Percentiles rank a stretch among this genome's conserved stretches.
Conservation (phyloP, 2,329 filamentous ascomycete species). For the Stachybotrys chlorohalonatus region DNA sequence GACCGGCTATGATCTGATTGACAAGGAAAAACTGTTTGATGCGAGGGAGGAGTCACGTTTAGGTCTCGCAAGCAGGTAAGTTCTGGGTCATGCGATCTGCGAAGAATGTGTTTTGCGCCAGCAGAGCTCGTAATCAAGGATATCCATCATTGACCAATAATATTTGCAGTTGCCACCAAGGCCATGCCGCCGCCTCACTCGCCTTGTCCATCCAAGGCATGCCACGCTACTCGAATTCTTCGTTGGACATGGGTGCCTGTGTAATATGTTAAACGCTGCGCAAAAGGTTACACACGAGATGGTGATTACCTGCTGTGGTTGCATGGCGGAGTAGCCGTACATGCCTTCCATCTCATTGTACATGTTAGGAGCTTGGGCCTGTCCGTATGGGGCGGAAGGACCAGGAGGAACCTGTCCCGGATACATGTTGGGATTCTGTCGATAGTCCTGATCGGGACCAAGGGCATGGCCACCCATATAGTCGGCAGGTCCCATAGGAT, state of each 20-base stretch:
- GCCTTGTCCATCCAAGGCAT: too few relatives aligned
- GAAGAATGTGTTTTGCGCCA: too few relatives aligned
- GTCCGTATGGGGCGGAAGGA: slow-evolving; percentile 63
- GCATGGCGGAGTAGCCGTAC: slow-evolving; percentile 75
- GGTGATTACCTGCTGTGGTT: slow-evolving; percentile 66
- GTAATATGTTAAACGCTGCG: slow-evolving; percentile 6
- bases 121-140: too few relatives aligned
- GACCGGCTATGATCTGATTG: too few relatives aligned
- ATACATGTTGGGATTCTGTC: slow-evolving; percentile 73
- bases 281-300: background rate
- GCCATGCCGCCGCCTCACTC: too few relatives aligned
- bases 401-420: slow-evolving; percentile 68
- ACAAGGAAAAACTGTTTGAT: too few relatives aligned
- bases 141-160: too few relatives aligned
- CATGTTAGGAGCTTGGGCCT: slow-evolving; percentile 64
- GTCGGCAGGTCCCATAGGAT: slow-evolving; percentile 50
- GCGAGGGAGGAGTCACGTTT: too few relatives aligned
- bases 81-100: too few relatives aligned
- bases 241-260: slow-evolving; percentile 31
- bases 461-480: slow-evolving; percentile 58
- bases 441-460: slow-evolving; percentile 65
- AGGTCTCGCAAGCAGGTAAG: too few relatives aligned
- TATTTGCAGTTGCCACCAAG: too few relatives aligned
- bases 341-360: slow-evolving; percentile 76
- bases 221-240: slow-evolving; percentile 32